Conservation (phyloP, 2,329 filamentous ascomycete species). For the Trichoderma oligosporum region DNA sequence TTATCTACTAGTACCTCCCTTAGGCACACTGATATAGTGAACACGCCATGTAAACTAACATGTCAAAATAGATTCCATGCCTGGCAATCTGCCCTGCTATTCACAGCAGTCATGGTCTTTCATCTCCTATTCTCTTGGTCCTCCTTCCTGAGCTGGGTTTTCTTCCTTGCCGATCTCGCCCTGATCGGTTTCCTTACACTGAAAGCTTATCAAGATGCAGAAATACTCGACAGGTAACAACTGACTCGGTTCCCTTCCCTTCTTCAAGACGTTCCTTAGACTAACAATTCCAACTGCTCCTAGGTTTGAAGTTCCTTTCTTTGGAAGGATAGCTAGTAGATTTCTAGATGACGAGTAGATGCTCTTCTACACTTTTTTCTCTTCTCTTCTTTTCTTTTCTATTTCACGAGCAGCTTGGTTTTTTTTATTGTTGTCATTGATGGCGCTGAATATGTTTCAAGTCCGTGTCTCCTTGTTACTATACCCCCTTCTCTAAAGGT, state of each 20-base stretch:
- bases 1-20: no score
- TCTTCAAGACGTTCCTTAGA: background rate
- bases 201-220: conserved; percentile 80
- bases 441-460: background rate
- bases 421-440: background rate
- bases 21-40: no score
- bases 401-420: background rate
- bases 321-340: conserved; percentile 79
- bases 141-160: conserved; percentile 73
- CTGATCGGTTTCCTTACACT: conserved; percentile 73
- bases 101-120: conserved; percentile 68
- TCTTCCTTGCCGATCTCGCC: conserved; percentile 71
- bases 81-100: conserved; percentile 86
- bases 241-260: background rate
- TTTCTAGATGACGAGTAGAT: conserved; percentile 78
- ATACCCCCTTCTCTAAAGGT: conserved; percentile 6
- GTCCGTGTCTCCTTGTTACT: conserved; percentile 3
- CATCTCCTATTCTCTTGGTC: conserved; percentile 89
- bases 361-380: background rate
- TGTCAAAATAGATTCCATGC: conserved; percentile 71
- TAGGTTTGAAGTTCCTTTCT: conserved; percentile 81
- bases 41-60: background rate
- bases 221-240: conserved; percentile 56
- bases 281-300: background rate
- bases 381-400: background rate